phyloP scores from a whole-genome alignment of 108 stramenopile species.

The Phaeodactylum tricornutum region DNA sequence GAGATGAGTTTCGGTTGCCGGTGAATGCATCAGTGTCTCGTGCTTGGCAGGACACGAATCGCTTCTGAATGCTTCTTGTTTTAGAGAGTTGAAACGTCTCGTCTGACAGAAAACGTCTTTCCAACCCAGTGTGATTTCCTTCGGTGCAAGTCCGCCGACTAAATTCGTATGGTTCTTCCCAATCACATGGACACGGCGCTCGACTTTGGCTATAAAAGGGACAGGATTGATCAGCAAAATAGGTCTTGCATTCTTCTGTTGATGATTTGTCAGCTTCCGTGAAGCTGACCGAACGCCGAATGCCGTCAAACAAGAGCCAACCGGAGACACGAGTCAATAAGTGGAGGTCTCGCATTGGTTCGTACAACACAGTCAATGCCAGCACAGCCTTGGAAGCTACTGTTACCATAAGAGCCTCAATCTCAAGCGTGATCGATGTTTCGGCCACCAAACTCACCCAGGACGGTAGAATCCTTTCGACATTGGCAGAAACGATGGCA shows the following conservation, averaged over 20 bases:
- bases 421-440: not conserved
- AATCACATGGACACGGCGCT: too few relatives aligned
- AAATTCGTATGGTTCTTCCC: not conserved
- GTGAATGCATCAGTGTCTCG: conserved; percentile 19
- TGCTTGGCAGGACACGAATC: conserved; percentile 15
- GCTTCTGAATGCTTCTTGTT: not conserved
- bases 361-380: not conserved
- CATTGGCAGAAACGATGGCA: conserved; percentile 16
- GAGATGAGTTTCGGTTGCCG: conserved; percentile 18
- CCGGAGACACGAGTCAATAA: conserved; percentile 23
- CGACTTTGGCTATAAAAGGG: too few relatives aligned
- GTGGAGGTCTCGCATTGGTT: conserved; percentile 31
- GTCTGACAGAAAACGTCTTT: too few relatives aligned
- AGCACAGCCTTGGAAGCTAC: not conserved
- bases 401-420: not conserved
- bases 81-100: not conserved
- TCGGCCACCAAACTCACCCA: not conserved
- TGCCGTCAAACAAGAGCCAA: conserved; percentile 43
- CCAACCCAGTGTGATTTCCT: too few relatives aligned
- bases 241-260: conserved; percentile 46
- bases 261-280: conserved; percentile 16
- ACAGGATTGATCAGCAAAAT: not conserved
- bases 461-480: conserved; percentile 7
- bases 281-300: conserved; percentile 22
- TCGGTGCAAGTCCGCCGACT: not conserved